Conservation (phyloP, 108 stramenopile genomes). For the Cyclotella kingstonii region DNA sequence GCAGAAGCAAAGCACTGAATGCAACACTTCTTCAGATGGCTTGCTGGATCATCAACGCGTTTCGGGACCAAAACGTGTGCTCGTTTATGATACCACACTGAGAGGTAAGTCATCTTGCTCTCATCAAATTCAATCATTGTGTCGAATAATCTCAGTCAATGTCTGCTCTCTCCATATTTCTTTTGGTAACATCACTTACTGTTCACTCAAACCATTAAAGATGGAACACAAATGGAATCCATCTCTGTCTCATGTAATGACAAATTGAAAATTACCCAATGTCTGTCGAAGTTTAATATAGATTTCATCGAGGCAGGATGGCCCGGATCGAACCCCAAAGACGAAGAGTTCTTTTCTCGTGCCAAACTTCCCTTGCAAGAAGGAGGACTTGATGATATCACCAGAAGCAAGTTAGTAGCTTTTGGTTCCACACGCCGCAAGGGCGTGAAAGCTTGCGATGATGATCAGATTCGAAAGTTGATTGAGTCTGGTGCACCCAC, state of each 20-base stretch:
- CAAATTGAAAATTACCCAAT: conserved; percentile 82
- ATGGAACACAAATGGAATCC: conserved; percentile 93
- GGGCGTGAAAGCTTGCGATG: conserved; percentile 56
- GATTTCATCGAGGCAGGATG: conserved; percentile 94
- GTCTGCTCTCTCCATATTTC: not conserved
- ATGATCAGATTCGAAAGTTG: conserved; percentile 76
- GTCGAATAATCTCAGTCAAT: not conserved
- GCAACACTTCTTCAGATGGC: conserved; percentile 4
- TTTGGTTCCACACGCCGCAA: conserved; percentile 91
- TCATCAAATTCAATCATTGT: not conserved
- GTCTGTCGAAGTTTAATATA: conserved; percentile 72
- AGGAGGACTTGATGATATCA: conserved; percentile 41
- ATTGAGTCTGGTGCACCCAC: conserved; percentile 75
- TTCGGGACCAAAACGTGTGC: conserved; percentile 54
- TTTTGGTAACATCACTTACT: not conserved
- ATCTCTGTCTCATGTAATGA: conserved; percentile 88
- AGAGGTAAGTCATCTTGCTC: conserved; percentile 45
- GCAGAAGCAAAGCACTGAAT: not conserved
- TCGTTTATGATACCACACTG: conserved; percentile 84
- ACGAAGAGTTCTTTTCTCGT: conserved; percentile 87
- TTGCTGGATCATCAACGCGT: conserved; percentile 12
- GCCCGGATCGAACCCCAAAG: conserved; percentile 93
- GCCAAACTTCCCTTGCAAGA: conserved; percentile 33
- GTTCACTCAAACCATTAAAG: conserved; percentile 12
- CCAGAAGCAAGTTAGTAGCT: conserved; percentile 76